phyloP scores from a whole-genome alignment of 2,329 filamentous ascomycete species.

The Arachnomyces sp. region DNA sequence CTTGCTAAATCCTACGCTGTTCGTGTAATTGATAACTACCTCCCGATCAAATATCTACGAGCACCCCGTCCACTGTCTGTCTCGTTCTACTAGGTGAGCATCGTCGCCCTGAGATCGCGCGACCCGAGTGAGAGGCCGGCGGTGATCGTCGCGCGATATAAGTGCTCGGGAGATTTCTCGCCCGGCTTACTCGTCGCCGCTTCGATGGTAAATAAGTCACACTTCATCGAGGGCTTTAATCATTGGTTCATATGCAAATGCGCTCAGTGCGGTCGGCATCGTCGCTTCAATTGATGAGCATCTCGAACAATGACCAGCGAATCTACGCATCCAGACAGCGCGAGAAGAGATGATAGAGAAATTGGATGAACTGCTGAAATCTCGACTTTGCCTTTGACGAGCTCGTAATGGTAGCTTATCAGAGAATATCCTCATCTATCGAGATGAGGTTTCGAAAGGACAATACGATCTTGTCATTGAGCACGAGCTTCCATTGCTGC shows the following conservation, averaged over 20 bases:
- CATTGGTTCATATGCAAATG: conserved; percentile 46
- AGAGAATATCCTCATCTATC: conserved; percentile 71
- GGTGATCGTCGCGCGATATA: no score
- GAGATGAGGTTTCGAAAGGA: conserved; percentile 82
- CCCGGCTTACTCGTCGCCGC: no score
- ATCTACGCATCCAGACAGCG: conserved; percentile 56
- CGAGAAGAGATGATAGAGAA: conserved; percentile 64
- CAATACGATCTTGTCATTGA: conserved; percentile 65
- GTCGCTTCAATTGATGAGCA: conserved; percentile 64
- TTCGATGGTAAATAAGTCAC: no score
- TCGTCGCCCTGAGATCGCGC: no score
- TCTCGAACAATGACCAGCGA: conserved; percentile 70
- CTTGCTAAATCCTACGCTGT: no score
- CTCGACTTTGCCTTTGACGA: conserved; percentile 59
- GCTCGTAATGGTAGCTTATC: conserved; percentile 55
- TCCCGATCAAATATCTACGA: no score
- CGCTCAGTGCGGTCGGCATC: conserved; percentile 71
- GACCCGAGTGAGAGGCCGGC: no score
- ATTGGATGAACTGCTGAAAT: conserved; percentile 54
- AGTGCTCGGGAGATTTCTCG: no score
- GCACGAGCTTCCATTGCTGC: conserved; percentile 51
- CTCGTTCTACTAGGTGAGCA: no score
- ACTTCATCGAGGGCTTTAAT: no score
- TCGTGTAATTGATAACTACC: no score
- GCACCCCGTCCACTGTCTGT: no score